Conservation (phyloP, 2,329 filamentous ascomycete species). For the Pyricularia sp. region DNA sequence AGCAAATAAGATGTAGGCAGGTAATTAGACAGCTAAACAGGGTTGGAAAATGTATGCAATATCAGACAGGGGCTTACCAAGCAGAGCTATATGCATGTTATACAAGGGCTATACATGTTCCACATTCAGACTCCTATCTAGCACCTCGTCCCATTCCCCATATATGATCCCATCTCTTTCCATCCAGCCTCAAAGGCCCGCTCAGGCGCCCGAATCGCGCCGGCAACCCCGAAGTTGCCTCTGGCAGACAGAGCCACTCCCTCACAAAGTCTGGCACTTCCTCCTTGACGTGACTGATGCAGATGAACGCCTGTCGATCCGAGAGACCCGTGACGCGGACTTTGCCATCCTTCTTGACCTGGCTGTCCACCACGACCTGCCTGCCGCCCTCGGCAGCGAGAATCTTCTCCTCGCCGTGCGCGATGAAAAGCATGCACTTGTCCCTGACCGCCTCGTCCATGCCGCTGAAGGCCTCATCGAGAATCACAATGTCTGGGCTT, state of each 20-base stretch:
- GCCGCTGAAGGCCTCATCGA: constrained; percentile 82
- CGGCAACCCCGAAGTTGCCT: constrained; percentile 51
- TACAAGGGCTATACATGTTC: neutral
- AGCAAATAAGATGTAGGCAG: too few species aligned
- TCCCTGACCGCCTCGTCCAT: constrained; percentile 78
- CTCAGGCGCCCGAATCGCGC: constrained; percentile 57
- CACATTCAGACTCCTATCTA: neutral
- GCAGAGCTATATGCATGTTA: neutral
- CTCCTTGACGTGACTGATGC: constrained; percentile 83
- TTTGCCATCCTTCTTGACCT: constrained; percentile 29
- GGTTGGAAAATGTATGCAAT: too few species aligned
- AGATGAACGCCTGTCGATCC: constrained; percentile 71
- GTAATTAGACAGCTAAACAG: too few species aligned
- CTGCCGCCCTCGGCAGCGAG: constrained; percentile 13
- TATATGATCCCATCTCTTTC: constrained; percentile 53
- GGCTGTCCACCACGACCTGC: constrained; percentile 31
- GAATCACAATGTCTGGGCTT: constrained; percentile 68
- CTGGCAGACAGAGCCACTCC: constrained; percentile 80
- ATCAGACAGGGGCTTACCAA: too few species aligned
- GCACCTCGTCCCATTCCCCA: constrained; percentile 36
- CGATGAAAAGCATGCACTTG: constrained; percentile 77
- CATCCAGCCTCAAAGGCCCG: constrained; percentile 49
- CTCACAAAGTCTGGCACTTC: constrained; percentile 79
- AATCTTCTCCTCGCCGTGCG: constrained; percentile 46
- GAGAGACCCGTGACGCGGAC: constrained; percentile 53